Evolutionary conservation across 1,284 basidiomycete genomes (phyloP), one percentile per base, ranked within the genome.

Genomic region (Psilocybe mexicana): DNA sequence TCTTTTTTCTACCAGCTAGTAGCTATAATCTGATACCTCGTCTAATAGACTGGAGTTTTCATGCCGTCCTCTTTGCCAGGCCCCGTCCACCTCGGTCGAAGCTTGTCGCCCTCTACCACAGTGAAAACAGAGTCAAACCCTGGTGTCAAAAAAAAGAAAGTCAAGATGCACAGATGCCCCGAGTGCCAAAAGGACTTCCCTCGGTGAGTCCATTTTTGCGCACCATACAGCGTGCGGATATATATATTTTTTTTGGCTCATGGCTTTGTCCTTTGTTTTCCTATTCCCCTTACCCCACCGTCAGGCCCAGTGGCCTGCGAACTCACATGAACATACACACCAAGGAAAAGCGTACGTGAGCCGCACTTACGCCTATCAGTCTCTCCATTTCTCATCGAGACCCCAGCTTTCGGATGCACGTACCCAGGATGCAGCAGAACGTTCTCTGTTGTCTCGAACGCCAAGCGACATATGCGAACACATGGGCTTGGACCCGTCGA

Each of bases 301-400:
- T 18, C 50, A 76, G 76, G 3, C 87, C 87, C 0, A 87, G 85
- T 61, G 86, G 84, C n/a, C 75, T 90, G 46, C 76, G 76, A 52
- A 88, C 87, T 10, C 87, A 90, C 71, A 88, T 88, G 85, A 84
- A 87, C 61, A 84, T 83, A 40, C 87, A 90, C 68, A 86, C 82
- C 0, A 85, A 86, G 40, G 79, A 79, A 38, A 85, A 84, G 69
- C 88, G 87, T 70, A 58, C 10, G 68, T 57, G 14, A 33, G 52
- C 11, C n/a, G 6, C n/a, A 23, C 7, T 24, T 11, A 18, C 10
- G 5, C 28, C 3, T 33, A 26, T 28, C 30, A 84, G 70, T 64
- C 82, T 73, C 2, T 54, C 25, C 23, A 14, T 23, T 23, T 11
- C 23, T 10, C 51, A 24, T 48, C 43, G 11, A 11, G 3, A 6